Percentiles rank a stretch among this genome's conserved stretches.
Conservation (phyloP, 768 basidiomycete genomes). For the Chalciporus pseudorubinellus region DNA sequence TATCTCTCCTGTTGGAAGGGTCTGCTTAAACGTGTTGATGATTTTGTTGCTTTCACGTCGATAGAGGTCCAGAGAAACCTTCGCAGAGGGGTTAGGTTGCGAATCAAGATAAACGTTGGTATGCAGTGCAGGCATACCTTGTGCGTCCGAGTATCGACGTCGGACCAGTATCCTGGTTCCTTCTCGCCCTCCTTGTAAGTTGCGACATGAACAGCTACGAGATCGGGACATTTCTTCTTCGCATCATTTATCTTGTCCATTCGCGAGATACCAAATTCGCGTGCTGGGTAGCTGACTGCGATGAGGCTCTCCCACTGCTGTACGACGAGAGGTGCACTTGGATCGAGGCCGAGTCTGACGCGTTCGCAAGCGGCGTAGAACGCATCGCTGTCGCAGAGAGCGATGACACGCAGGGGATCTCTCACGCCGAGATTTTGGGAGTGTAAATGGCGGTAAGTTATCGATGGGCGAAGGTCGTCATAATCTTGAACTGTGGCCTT, state of each 20-base stretch:
- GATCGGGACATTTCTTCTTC: conserved; percentile 78
- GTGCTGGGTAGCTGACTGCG: conserved; percentile 94
- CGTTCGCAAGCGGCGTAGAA: conserved; percentile 87
- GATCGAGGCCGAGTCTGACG: conserved; percentile 66
- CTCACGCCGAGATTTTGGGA: conserved; percentile 64
- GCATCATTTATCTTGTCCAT: conserved; percentile 85
- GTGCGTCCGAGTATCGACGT: conserved; percentile 85
- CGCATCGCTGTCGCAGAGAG: conserved; percentile 88
- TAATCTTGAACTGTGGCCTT: conserved; percentile 47
- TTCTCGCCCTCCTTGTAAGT: conserved; percentile 87
- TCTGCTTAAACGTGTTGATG: conserved; percentile 75
- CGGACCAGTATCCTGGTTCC: conserved; percentile 90
- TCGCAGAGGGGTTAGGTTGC: not conserved
- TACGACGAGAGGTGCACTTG: conserved; percentile 71
- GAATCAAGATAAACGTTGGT: not conserved
- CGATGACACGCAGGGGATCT: conserved; percentile 81
- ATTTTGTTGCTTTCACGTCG: conserved; percentile 89
- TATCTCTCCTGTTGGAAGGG: conserved; percentile 75
- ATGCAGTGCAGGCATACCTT: conserved; percentile 55
- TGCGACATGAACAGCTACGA: conserved; percentile 88
- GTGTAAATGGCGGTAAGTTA: conserved; percentile 79
- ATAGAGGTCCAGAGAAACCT: conserved; percentile 94
- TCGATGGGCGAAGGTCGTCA: conserved; percentile 58
- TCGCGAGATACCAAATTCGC: conserved; percentile 90
- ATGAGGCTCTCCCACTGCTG: conserved; percentile 88